phyloP scores from a whole-genome alignment of 2,329 filamentous ascomycete species.

The Samsoniella hepiali region DNA sequence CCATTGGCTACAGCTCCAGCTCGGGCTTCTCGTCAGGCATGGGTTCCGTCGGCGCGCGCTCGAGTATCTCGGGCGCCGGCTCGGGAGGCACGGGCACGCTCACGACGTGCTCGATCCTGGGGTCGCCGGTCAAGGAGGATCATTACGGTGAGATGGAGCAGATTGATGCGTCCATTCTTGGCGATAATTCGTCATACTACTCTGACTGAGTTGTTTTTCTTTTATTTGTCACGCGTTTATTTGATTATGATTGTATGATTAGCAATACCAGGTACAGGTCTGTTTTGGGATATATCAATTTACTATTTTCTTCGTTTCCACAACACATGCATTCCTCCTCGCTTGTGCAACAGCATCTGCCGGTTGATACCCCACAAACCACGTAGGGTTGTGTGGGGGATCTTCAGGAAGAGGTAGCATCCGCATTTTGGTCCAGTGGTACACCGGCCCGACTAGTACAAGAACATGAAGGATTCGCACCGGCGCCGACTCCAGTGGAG shows the following conservation, averaged over 20 bases:
- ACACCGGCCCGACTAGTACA: not conserved
- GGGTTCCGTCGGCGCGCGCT: constrained; percentile 22
- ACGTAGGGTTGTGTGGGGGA: not conserved
- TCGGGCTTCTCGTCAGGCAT: constrained; percentile 29
- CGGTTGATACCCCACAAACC: not conserved
- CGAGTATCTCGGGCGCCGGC: not conserved
- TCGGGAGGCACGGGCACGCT: constrained; percentile 9
- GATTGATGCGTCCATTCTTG: not conserved
- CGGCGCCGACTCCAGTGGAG: not conserved
- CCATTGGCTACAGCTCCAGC: constrained; percentile 22
- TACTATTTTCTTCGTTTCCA: not conserved
- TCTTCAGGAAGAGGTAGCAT: not conserved
- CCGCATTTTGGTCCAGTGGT: too few species aligned
- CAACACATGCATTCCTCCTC: not conserved
- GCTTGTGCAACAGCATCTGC: not conserved
- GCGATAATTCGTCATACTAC: constrained; percentile 15
- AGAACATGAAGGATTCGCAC: not conserved
- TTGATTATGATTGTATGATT: constrained; percentile 14
- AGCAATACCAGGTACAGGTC: constrained; percentile 13
- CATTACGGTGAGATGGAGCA: constrained; percentile 13
- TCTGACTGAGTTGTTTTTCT: constrained; percentile 8
- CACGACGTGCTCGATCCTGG: constrained; percentile 14
- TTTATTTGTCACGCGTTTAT: constrained; percentile 1
- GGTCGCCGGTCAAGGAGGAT: constrained; percentile 18
- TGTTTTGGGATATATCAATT: constrained; percentile 13